Base-by-base conservation (phyloP, 169 alveolate genomes). In the Plasmodium vivax region DNA sequence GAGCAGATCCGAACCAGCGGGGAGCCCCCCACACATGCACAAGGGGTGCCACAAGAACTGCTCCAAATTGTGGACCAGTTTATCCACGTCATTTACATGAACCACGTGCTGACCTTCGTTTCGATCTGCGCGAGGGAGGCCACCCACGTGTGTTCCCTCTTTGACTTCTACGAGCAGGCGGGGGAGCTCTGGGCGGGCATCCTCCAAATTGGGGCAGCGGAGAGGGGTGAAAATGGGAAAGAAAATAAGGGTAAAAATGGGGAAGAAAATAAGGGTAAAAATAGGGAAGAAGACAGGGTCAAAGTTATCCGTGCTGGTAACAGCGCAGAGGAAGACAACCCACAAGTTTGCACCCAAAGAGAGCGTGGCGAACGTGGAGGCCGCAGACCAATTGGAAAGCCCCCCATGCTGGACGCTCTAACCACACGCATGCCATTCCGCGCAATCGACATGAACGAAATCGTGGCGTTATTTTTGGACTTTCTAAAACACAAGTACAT, bases 81-180 rank as follows among this genome's bases (percentile, higher is more conserved):
- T 36, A 79, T 79, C 43, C 68, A 79, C 71, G 36, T 79, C 16
- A 36, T 32, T 8, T 79, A 79, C 58, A 79, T 79, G 16, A 79
- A 79, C 71, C 43, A 79, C 32, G 14, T 79, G 34, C 16, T 79
- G 23, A 79, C 84, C 12, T 79, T 79, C 58, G 32, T 79, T 43
- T 79, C 84, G 43, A 34, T 79, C 23, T 79, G 51, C 58, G 43
- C 84, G 51, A 79, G 51, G 19, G 84, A 79, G 12, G 19, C 9
- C 34, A 43, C 5, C 23, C 51, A 79, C 23, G 32, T 79, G 19
- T 79, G 51, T 79, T 79, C 84, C 23, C 71, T 79, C 0, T 79
- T 79, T 16, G 84, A 38, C 23, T 79, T 79, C 36, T 79, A 79
- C 84, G 51, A 7, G 19, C 43, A 79, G 51, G 51, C 38, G 56